These are phyloP conservation scores for Moniliella sp. DNA, from an alignment of 1,284 basidiomycete species.

Conservation along the genomic window DNA sequence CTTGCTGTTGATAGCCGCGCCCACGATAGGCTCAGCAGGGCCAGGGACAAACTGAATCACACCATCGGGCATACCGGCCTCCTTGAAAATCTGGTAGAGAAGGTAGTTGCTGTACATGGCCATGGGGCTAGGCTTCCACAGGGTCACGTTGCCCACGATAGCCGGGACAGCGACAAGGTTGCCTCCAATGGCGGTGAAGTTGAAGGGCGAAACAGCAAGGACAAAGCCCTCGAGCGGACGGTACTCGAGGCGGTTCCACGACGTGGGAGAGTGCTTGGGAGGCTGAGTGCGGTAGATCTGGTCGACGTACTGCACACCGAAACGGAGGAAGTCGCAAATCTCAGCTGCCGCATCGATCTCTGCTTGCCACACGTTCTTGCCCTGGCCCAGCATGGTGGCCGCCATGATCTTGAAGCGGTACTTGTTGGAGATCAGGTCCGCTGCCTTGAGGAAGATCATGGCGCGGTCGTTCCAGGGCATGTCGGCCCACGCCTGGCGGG, in stretches of 20 bases:
- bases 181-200: conserved; percentile 44
- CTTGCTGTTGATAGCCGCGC: conserved; percentile 43
- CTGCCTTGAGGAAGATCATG: conserved; percentile 73
- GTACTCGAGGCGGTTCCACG: conserved; percentile 90
- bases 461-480: conserved; percentile 89
- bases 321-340: conserved; percentile 79
- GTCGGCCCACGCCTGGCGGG: conserved; percentile 69
- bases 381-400: conserved; percentile 90
- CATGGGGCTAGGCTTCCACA: conserved; percentile 94
- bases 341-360: conserved; percentile 97
- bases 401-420: conserved; percentile 78
- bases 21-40: conserved; percentile 21
- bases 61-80: conserved; percentile 77
- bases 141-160: conserved; percentile 74
- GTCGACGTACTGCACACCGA: conserved; percentile 87
- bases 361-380: conserved; percentile 97
- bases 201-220: conserved; percentile 89
- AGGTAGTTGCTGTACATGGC: conserved; percentile 90
- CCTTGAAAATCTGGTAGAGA: conserved; percentile 67
- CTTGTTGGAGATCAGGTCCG: conserved; percentile 72
- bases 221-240: conserved; percentile 91
- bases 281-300: conserved; percentile 81
- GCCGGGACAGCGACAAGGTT: conserved; percentile 47
- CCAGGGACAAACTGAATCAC: conserved; percentile 86
- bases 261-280: conserved; percentile 56